These are phyloP conservation scores for Sordariomycetes sp. DNA, from an alignment of 2,329 filamentous ascomycete genomes.

Conservation along the genomic window DNA sequence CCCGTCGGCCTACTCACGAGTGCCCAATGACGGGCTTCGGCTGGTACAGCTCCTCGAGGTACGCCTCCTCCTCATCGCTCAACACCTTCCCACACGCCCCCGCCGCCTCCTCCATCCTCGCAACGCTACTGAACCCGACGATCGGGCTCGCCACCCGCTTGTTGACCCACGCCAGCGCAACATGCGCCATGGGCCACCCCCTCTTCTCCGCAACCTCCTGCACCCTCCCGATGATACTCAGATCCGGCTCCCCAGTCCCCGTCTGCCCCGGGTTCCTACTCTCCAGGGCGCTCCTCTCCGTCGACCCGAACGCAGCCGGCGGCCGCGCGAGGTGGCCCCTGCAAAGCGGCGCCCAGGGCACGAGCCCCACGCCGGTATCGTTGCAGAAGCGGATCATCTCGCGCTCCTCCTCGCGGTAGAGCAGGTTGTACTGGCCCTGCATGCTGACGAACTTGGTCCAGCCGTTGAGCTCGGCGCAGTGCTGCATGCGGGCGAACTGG, in stretches of 20 bases:
- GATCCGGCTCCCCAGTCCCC: slow-evolving; percentile 18
- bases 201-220: slow-evolving; percentile 43
- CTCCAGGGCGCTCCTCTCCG: slow-evolving; percentile 15
- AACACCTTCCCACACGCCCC: slow-evolving; percentile 28
- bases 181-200: slow-evolving; percentile 46
- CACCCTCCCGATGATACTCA: slow-evolving; percentile 16
- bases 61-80: slow-evolving; percentile 42
- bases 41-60: slow-evolving; percentile 48
- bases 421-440: slow-evolving; percentile 40
- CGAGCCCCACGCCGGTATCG: slow-evolving; percentile 25
- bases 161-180: slow-evolving; percentile 51
- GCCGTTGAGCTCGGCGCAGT: slow-evolving; percentile 33
- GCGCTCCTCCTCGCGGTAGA: slow-evolving; percentile 44
- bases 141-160: slow-evolving; percentile 42
- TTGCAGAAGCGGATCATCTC: slow-evolving; percentile 28
- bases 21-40: slow-evolving; percentile 27
- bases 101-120: slow-evolving; percentile 47
- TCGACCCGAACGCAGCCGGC: slow-evolving; percentile 10
- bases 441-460: slow-evolving; percentile 45
- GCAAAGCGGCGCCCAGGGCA: slow-evolving; percentile 15
- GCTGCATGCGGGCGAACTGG: slow-evolving; percentile 35
- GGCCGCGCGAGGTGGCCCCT: slow-evolving; percentile 16
- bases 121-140: slow-evolving; percentile 42
- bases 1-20: background rate
- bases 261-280: slow-evolving; percentile 14